These are phyloP conservation scores for Nakaseomyces kungkrabaensis DNA, from an alignment of 1,139 yeast genomes.

Conservation along the genomic window DNA sequence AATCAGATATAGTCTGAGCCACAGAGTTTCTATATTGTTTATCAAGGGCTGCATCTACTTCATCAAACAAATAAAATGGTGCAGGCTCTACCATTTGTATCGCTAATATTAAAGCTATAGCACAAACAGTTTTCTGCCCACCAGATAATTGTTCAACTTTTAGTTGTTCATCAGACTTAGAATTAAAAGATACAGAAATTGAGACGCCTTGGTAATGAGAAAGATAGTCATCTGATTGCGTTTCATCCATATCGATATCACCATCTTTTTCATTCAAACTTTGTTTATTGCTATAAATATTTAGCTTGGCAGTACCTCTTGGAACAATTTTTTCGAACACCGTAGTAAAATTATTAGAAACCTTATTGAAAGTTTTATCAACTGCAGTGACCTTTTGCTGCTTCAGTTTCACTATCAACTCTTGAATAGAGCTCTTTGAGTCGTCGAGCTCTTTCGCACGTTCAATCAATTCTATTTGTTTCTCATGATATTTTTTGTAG, in stretches of 20 bases:
- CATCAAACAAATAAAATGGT: conserved; percentile 91
- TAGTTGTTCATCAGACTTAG: conserved; percentile 77
- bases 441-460: conserved; percentile 62
- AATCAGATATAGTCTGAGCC: conserved; percentile 59
- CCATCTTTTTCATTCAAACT: conserved; percentile 14
- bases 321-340: conserved; percentile 80
- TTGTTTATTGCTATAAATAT: conserved; percentile 39
- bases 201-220: conserved; percentile 74
- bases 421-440: conserved; percentile 65
- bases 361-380: conserved; percentile 76
- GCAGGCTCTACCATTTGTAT: conserved; percentile 95
- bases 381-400: conserved; percentile 80
- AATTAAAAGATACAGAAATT: conserved; percentile 82
- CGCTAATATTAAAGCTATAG: conserved; percentile 84
- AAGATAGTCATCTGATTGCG: conserved; percentile 28
- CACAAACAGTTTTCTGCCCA: conserved; percentile 93
- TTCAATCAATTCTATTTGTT: conserved; percentile 53
- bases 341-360: conserved; percentile 61
- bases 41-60: conserved; percentile 91
- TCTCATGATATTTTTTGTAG: conserved; percentile 60
- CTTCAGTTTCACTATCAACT: conserved; percentile 60
- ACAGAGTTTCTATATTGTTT: conserved; percentile 86
- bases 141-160: conserved; percentile 89
- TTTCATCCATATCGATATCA: conserved; percentile 15
- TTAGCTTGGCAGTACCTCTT: conserved; percentile 63